These are phyloP conservation scores for Psilocybe azurescens DNA, from an alignment of 768 basidiomycete species.

Conservation along the genomic window DNA sequence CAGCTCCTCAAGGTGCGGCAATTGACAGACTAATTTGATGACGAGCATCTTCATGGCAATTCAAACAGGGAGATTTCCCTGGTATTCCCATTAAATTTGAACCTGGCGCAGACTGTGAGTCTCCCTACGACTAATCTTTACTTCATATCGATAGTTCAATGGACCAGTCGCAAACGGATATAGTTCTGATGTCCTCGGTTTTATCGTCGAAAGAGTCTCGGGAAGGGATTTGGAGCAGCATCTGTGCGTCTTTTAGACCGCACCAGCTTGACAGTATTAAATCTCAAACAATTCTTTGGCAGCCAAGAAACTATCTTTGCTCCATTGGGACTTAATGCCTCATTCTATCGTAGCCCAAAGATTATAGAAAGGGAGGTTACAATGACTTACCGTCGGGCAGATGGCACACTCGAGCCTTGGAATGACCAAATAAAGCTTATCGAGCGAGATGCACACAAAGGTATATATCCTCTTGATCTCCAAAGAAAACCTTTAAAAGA, in stretches of 20 bases:
- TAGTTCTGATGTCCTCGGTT: constrained; percentile 31
- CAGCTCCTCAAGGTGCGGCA: constrained; percentile 22
- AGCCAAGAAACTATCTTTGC: constrained; percentile 38
- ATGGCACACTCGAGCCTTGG: constrained; percentile 25
- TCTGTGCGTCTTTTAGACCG: constrained; percentile 24
- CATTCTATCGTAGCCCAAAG: constrained; percentile 34
- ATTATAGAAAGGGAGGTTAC: constrained; percentile 23
- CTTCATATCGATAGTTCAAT: background rate
- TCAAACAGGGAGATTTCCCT: constrained; percentile 26
- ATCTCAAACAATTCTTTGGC: background rate
- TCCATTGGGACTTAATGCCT: constrained; percentile 33
- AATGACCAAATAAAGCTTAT: constrained; percentile 24
- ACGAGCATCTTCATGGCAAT: background rate
- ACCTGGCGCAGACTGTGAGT: constrained; percentile 35
- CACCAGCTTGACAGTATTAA: background rate
- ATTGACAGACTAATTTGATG: background rate
- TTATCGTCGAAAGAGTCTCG: constrained; percentile 31
- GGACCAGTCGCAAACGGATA: constrained; percentile 34
- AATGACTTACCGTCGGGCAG: constrained; percentile 25
- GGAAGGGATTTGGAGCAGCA: constrained; percentile 32
- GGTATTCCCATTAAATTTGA: constrained; percentile 34
- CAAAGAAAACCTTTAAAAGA: background rate
- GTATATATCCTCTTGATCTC: constrained; percentile 10
- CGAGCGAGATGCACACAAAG: constrained; percentile 32
- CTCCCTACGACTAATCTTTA: background rate